These are phyloP conservation scores for Xylariaceae sp. DNA, from an alignment of 2,329 filamentous ascomycete genomes.

Conservation along the genomic window DNA sequence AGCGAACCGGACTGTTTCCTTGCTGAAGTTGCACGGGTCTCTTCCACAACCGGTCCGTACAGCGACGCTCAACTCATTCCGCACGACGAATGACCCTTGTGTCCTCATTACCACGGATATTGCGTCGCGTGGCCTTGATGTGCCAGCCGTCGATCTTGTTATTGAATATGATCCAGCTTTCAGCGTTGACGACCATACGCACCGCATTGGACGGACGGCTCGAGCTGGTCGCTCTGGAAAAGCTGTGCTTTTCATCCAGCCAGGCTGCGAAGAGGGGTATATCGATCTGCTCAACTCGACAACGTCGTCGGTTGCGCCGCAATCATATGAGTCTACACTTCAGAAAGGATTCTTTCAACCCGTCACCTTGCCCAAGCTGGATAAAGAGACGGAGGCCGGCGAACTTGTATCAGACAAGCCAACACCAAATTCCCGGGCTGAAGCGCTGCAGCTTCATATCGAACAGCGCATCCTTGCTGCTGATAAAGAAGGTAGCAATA, in stretches of 20 bases:
- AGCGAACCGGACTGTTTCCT: slow-evolving; percentile 66
- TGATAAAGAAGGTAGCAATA: slow-evolving; percentile 24
- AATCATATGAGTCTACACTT: slow-evolving; percentile 52
- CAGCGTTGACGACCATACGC: slow-evolving; percentile 86
- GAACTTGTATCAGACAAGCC: slow-evolving; percentile 39
- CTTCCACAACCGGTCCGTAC: slow-evolving; percentile 84
- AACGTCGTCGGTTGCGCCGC: slow-evolving; percentile 42
- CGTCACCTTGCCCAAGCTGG: slow-evolving; percentile 55
- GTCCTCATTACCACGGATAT: slow-evolving; percentile 94
- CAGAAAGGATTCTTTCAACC: slow-evolving; percentile 62
- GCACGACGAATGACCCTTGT: slow-evolving; percentile 66
- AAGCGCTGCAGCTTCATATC: slow-evolving; percentile 55
- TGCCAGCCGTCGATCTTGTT: slow-evolving; percentile 91
- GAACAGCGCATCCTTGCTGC: slow-evolving; percentile 53
- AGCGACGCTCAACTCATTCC: slow-evolving; percentile 77
- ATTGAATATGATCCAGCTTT: slow-evolving; percentile 97
- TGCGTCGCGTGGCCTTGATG: slow-evolving; percentile 88
- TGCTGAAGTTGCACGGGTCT: slow-evolving; percentile 89
- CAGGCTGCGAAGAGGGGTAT: slow-evolving; percentile 89
- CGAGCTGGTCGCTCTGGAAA: slow-evolving; percentile 85
- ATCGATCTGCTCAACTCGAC: slow-evolving; percentile 63
- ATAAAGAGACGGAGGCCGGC: slow-evolving; percentile 59
- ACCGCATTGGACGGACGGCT: slow-evolving; percentile 90
- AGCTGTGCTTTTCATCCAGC: slow-evolving; percentile 83
- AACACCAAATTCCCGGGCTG: slow-evolving; percentile 47